A percentile compares a stretch with the other conserved stretches of the same genome.
These are phyloP conservation scores for Fusarium poae DNA, from an alignment of 2,329 filamentous ascomycete genomes.

Conservation along the genomic window DNA sequence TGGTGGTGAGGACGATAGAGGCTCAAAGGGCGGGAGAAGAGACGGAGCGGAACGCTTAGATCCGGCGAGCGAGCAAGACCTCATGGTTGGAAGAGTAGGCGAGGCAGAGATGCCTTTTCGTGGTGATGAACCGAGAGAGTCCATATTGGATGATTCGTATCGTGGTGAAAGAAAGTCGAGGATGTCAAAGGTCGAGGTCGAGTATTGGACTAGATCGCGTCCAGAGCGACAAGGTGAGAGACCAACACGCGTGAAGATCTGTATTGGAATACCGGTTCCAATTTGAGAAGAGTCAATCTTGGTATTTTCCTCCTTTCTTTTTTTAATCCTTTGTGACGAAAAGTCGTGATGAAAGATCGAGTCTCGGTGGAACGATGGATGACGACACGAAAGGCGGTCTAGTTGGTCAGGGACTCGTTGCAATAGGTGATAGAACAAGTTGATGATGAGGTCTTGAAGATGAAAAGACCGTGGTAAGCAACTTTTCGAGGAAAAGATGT, in stretches of 20 bases:
- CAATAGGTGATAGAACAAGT: background rate
- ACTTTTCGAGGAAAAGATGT: background rate
- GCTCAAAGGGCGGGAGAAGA: slow-evolving; percentile 83
- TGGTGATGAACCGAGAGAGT: slow-evolving; percentile 55
- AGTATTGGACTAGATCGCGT: slow-evolving; percentile 32
- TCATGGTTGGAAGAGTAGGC: slow-evolving; percentile 53
- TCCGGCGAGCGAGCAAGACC: slow-evolving; percentile 54
- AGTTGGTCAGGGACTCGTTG: slow-evolving; percentile 14
- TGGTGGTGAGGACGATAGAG: slow-evolving; percentile 82
- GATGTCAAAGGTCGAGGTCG: background rate
- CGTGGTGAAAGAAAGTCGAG: background rate
- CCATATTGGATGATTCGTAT: slow-evolving; percentile 49
- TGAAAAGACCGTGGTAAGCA: background rate
- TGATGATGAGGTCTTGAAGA: background rate
- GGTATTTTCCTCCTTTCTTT: background rate
- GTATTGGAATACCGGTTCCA: slow-evolving; percentile 2
- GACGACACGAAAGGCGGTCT: slow-evolving; percentile 38
- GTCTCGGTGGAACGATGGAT: slow-evolving; percentile 19
- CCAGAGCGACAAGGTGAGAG: slow-evolving; percentile 9
- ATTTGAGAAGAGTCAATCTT: background rate
- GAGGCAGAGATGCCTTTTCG: slow-evolving; percentile 47
- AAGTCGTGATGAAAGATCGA: slow-evolving; percentile 12
- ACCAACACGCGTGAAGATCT: slow-evolving; percentile 21
- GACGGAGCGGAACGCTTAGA: slow-evolving; percentile 74
- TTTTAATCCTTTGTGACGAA: background rate